phyloP scores from a whole-genome alignment of 2,329 filamentous ascomycete species.

The Colletotrichum caudatum region DNA sequence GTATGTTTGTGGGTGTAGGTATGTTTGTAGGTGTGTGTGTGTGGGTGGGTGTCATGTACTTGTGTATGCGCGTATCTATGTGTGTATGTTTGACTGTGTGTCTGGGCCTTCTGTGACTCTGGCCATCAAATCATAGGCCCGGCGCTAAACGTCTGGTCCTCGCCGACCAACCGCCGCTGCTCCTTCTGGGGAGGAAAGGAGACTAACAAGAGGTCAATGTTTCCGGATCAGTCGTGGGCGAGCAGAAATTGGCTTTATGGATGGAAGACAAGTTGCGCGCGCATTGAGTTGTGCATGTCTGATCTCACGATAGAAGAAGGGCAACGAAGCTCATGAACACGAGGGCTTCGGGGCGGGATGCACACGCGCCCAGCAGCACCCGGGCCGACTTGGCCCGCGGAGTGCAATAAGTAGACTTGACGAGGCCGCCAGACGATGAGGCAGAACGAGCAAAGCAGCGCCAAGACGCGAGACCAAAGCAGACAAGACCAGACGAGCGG shows the following conservation, averaged over 20 bases:
- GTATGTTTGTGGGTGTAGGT: not conserved
- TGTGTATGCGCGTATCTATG: not conserved
- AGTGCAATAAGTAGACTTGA: constrained; percentile 1
- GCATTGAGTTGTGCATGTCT: constrained; percentile 30
- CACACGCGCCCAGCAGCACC: not conserved
- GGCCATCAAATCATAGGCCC: constrained; percentile 26
- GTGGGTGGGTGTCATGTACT: not conserved
- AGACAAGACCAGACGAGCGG: not conserved
- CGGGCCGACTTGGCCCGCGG: not conserved
- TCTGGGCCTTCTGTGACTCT: constrained; percentile 24
- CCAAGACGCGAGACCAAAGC: not conserved
- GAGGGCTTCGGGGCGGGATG: not conserved
- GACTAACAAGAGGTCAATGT: constrained; percentile 12
- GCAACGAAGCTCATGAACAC: not conserved
- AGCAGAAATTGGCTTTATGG: constrained; percentile 5
- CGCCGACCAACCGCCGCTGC: constrained; percentile 29
- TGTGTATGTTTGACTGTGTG: constrained; percentile 8
- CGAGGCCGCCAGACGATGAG: constrained; percentile 7
- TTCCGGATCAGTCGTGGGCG: not conserved
- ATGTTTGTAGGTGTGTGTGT: not conserved
- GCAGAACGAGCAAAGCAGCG: constrained; percentile 4
- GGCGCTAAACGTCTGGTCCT: constrained; percentile 32
- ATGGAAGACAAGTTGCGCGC: constrained; percentile 26
- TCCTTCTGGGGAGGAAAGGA: constrained; percentile 6
- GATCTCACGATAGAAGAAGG: constrained; percentile 21